Evolutionary conservation across 1,284 basidiomycete genomes (phyloP).

Genomic region (Sphaerobolus stellatus): DNA sequence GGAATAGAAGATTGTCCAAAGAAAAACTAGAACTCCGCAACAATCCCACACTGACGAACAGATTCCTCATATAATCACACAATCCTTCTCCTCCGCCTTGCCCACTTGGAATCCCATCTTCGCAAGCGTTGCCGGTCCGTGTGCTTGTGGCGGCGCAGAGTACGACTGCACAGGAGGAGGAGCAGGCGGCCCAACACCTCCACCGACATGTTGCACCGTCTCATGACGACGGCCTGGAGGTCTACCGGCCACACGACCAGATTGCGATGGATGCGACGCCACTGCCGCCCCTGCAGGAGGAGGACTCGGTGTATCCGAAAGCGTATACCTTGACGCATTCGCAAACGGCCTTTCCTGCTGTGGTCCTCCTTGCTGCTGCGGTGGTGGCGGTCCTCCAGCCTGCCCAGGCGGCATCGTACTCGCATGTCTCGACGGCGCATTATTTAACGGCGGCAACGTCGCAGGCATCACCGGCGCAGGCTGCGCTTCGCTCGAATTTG

Average conservation of each 20-base stretch:
- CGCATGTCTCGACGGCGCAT: too few relatives aligned
- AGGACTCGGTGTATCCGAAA: neutral
- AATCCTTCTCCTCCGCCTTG: constrained; percentile 77
- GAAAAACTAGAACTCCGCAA: too few relatives aligned
- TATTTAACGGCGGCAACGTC: constrained; percentile 6
- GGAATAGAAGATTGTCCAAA: too few relatives aligned
- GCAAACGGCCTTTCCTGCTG: neutral
- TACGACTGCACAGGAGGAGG: too few relatives aligned
- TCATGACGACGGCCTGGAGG: neutral
- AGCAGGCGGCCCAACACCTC: too few relatives aligned
- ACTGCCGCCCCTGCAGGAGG: too few relatives aligned
- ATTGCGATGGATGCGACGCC: constrained; percentile 4
- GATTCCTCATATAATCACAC: constrained; percentile 81
- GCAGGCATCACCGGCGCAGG: constrained; percentile 4
- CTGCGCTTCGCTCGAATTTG: constrained; percentile 10
- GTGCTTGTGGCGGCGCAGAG: too few relatives aligned
- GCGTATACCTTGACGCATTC: neutral
- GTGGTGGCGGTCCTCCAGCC: constrained; percentile 1
- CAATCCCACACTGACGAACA: too few relatives aligned
- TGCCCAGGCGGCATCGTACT: too few relatives aligned
- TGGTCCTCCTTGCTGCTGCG: neutral
- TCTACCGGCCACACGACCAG: constrained; percentile 18
- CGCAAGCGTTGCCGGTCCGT: too few relatives aligned
- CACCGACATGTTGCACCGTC: too few relatives aligned
- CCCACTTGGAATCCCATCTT: constrained; percentile 87